Evolutionary conservation across 1,284 basidiomycete species (phyloP), one percentile per base, ranked within the genome.

Genomic region (Sporisorium exsertum): DNA sequence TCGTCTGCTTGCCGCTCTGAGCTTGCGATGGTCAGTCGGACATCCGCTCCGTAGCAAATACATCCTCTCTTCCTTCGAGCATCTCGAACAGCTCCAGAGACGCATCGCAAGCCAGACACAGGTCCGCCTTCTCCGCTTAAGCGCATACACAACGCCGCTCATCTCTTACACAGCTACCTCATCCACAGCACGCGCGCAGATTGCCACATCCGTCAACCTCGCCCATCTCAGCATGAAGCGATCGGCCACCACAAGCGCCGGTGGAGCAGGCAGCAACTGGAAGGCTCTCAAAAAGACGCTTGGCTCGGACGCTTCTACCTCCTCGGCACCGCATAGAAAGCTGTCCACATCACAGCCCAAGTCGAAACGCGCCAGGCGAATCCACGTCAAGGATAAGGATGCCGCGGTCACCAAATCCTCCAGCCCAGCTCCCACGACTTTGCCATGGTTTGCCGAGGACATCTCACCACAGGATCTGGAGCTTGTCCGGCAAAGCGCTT

Each of bases 371-470:
- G n/a, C 50, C n/a, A 57, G 43, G 27, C 20, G 27, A 6, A 26
- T 35, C 5, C 35, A 43, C 16, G 24, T 33, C 20, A 26, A 32
- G n/a, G 26, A 50, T 18, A 27, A 54, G 26, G 58, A 51, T 10
- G 40, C 47, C 15, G 52, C n/a, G 29, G 51, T 50, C 33, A 66
- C 58, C 45, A 57, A 59, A 33, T 58, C 65, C 3, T 61, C 59
- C 20, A 72, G 65, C 15, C 60, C 58, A 9, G 72, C 66, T 26
- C 63, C 72, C 1, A 69, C 62, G 2, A 35, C 52, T 0, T 26
- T 74, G 10, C 82, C 81, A 9, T 84, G 82, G 82, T 84, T 84
- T 46, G 81, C 82, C 32, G 82, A 83, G 50, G 82, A 84, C 50
- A 71, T 84, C 22, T 68, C 69, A 16, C 71, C 81, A 1, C 79